These are phyloP conservation scores for Phylloporus arenicola DNA, from an alignment of 768 basidiomycete species.

Conservation along the genomic window DNA sequence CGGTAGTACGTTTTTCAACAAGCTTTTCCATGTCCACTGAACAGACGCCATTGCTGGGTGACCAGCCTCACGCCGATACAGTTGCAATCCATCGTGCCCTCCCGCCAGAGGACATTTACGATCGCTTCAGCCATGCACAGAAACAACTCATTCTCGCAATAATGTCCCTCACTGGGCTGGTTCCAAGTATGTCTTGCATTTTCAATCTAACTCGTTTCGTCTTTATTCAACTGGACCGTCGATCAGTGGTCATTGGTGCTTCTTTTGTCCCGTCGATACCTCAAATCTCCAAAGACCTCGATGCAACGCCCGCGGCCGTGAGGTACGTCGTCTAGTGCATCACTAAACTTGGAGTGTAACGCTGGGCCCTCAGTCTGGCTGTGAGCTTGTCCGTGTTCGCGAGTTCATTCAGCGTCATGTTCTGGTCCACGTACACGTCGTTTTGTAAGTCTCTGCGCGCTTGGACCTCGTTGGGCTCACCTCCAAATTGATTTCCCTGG, in stretches of 20 bases:
- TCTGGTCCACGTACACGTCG: conserved; percentile 48
- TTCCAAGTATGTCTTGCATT: conserved; percentile 46
- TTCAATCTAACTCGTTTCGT: background rate
- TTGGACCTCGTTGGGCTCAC: background rate
- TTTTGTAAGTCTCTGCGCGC: conserved; percentile 39
- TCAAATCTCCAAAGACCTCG: conserved; percentile 60
- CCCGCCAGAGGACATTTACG: conserved; percentile 40
- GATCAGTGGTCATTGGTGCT: conserved; percentile 59
- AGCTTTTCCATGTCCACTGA: conserved; percentile 13
- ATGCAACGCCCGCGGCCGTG: conserved; percentile 50
- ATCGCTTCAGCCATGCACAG: conserved; percentile 47
- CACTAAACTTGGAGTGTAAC: background rate
- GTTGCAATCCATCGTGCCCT: background rate
- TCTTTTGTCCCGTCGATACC: conserved; percentile 74
- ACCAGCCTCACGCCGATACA: background rate
- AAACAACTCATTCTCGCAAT: conserved; percentile 55
- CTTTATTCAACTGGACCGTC: background rate
- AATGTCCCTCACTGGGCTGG: conserved; percentile 55
- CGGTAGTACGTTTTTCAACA: background rate
- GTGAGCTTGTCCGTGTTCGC: conserved; percentile 48
- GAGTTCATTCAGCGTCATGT: conserved; percentile 40
- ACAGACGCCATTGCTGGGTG: conserved; percentile 24
- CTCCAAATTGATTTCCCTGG: background rate
- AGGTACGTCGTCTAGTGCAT: conserved; percentile 35
- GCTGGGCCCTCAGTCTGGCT: conserved; percentile 32